These are phyloP conservation scores for Epithemia pelagica DNA, from an alignment of 108 stramenopile species.

Conservation along the genomic window DNA sequence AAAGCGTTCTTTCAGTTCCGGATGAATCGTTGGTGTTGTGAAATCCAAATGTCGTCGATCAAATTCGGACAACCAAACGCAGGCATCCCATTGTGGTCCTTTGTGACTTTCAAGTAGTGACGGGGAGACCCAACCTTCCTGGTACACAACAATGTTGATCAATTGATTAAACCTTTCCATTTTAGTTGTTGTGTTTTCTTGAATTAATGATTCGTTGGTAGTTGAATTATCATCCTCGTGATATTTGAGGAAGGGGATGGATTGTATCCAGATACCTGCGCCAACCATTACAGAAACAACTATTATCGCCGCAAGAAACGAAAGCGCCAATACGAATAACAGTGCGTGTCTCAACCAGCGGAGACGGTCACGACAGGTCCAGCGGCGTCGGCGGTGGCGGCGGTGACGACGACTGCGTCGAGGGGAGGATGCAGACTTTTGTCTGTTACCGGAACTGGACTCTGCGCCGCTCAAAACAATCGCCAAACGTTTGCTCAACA, in stretches of 20 bases:
- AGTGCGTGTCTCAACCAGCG: too few species aligned
- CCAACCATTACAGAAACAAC: neutral
- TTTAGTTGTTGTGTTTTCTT: too few species aligned
- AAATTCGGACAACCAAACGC: neutral
- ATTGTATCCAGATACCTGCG: neutral
- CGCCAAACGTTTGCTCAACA: too few species aligned
- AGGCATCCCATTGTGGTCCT: conserved; percentile 6
- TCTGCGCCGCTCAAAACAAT: too few species aligned
- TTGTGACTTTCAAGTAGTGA: neutral
- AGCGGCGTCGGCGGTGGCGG: too few species aligned
- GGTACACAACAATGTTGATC: neutral
- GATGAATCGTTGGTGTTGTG: neutral
- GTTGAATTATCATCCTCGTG: neutral
- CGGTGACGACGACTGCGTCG: too few species aligned
- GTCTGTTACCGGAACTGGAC: too few species aligned
- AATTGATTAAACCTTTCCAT: neutral
- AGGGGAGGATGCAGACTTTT: too few species aligned
- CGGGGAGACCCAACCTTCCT: neutral
- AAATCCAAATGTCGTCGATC: conserved; percentile 1
- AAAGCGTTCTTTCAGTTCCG: neutral
- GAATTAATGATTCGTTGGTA: too few species aligned
- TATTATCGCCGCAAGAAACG: too few species aligned
- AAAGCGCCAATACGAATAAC: too few species aligned
- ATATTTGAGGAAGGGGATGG: neutral
- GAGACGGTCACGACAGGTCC: too few species aligned